Conservation (phyloP, 805 yeast genomes). For the Schwanniomyces pseudopolymorphus region DNA sequence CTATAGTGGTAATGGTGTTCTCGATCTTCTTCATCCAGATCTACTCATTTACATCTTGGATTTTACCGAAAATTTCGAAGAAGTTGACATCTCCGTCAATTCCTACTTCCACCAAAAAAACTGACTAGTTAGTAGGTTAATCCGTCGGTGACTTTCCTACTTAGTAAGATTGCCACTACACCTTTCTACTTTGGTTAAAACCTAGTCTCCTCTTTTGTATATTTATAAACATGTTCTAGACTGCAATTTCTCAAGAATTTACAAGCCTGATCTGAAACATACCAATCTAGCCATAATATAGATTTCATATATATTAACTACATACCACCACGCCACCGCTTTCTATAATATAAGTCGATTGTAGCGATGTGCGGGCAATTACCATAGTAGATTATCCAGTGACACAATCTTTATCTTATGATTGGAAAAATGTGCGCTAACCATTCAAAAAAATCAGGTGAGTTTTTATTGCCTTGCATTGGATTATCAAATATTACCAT, state of each 20-base stretch:
- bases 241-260: not conserved
- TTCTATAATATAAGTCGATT: no score
- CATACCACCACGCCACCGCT: no score
- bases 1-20: slow-evolving; percentile 29
- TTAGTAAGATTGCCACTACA: no score
- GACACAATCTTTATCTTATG: not conserved
- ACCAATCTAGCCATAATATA: no score
- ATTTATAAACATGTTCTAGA: not conserved
- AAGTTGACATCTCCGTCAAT: not conserved
- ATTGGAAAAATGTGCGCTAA: not conserved
- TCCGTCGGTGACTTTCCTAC: no score
- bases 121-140: not conserved
- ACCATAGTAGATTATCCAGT: not conserved
- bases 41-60: not conserved
- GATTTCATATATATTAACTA: no score
- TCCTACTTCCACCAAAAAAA: not conserved
- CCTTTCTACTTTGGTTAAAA: no score
- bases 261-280: not conserved
- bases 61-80: not conserved
- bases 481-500: not conserved
- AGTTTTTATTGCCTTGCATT: not conserved
- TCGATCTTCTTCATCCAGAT: slow-evolving; percentile 6
- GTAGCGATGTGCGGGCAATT: no score
- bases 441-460: slow-evolving; percentile 1
- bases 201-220: not conserved